Evolutionary conservation across 2,329 filamentous ascomycete species (phyloP), one percentile per base, ranked within the genome.

Genomic region (Dryadomyces quercivorus): DNA sequence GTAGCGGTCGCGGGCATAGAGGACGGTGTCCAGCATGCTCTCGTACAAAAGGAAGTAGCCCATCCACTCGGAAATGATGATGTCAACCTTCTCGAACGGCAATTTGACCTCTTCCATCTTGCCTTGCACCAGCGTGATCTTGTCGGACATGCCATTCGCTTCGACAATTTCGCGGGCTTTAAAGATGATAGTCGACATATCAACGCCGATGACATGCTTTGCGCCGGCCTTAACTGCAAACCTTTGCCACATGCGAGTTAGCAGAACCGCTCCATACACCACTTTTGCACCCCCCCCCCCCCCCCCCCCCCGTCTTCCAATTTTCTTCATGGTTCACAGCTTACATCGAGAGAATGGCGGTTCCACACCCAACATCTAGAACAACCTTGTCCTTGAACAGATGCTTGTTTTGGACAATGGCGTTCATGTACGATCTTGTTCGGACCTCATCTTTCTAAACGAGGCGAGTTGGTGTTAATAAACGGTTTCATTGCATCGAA

Each of bases 51-150:
- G 76, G 77, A 97, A 97, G 76, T 98, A 98, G 38, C 93, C 93
- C 93, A 98, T 98, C 93, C 93, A 98, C 77, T 98, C 93, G 2
- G 92, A 97, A 69, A 98, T 95, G 74, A 98, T 98, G 69, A 98
- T 98, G 67, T 98, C 93, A 61, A 98, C 93, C 73, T 97, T 88
- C 65, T 89, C 86, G 72, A 86, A 95, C 20, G 93, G 93, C 59
- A 98, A 77, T 66, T 86, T 77, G 48, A 98, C 90, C 75, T 98
- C 93, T 76, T 98, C 93, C 93, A 98, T 98, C 81, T 98, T 98
- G 69, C 93, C 93, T 76, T 97, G 93, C 60, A 98, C 81, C 57
- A 98, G 82, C 53, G 93, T 97, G 70, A 98, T 96, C 81, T 95
- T 95, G 75, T 92, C 86, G 53, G 85, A 80, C 79, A 98, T 83